Evolutionary conservation across 768 basidiomycete genomes (phyloP).

Genomic region (Hygrocybe punicea): DNA sequence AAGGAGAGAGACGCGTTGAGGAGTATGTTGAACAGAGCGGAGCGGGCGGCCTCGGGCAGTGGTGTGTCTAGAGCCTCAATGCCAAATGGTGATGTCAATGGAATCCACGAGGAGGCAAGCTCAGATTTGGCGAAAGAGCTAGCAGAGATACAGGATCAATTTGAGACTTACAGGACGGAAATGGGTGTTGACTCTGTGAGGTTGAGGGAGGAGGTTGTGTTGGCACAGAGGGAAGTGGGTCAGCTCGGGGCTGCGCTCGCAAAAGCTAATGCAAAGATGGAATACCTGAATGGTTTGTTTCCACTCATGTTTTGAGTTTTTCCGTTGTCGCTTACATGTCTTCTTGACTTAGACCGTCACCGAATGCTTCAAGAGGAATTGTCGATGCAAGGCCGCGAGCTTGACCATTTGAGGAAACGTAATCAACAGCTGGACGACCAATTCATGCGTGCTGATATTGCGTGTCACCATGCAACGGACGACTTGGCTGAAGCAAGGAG

Average conservation of each 20-base stretch:
- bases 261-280: slow-evolving; percentile 78
- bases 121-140: slow-evolving; percentile 57
- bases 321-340: slow-evolving; percentile 8
- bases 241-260: slow-evolving; percentile 66
- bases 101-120: slow-evolving; percentile 6
- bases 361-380: slow-evolving; percentile 70
- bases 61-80: slow-evolving; percentile 9
- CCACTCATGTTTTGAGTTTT: slow-evolving; percentile 5
- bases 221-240: slow-evolving; percentile 65
- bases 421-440: slow-evolving; percentile 73
- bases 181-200: slow-evolving; percentile 74
- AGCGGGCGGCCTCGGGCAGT: slow-evolving; percentile 27
- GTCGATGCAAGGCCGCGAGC: slow-evolving; percentile 56
- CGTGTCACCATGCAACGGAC: slow-evolving; percentile 64
- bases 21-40: slow-evolving; percentile 61
- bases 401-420: slow-evolving; percentile 63
- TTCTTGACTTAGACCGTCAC: slow-evolving; percentile 52
- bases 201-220: slow-evolving; percentile 65
- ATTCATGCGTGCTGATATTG: slow-evolving; percentile 70
- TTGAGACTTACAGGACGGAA: slow-evolving; percentile 75
- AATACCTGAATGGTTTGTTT: slow-evolving; percentile 67
- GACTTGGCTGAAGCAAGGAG: slow-evolving; percentile 59
- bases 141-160: slow-evolving; percentile 70
- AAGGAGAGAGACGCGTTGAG: slow-evolving; percentile 87
- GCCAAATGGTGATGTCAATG: slow-evolving; percentile 15